These are phyloP conservation scores for Sporothrix dimorphospora DNA, from an alignment of 2,329 filamentous ascomycete species.

Conservation along the genomic window DNA sequence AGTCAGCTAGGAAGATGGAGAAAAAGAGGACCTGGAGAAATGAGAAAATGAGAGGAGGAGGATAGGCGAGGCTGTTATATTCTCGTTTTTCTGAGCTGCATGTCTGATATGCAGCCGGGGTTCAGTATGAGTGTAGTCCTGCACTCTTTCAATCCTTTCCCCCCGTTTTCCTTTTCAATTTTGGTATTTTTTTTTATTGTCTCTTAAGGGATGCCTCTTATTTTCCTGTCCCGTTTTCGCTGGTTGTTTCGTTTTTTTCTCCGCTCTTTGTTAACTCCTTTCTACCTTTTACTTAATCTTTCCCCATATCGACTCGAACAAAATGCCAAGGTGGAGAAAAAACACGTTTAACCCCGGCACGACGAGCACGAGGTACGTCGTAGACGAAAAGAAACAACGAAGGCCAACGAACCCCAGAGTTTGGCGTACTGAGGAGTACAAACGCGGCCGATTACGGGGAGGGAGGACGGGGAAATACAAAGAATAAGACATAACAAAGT, in stretches of 20 bases:
- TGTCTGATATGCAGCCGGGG: neutral
- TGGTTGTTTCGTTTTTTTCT: constrained; percentile 2
- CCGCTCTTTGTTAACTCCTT: neutral
- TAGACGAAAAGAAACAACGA: neutral
- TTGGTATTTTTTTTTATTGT: neutral
- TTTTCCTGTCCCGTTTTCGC: neutral
- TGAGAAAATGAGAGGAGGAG: neutral
- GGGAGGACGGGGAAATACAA: neutral
- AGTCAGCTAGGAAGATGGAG: neutral
- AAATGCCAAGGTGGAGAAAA: constrained; percentile 11
- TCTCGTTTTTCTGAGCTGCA: neutral
- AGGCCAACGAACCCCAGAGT: neutral
- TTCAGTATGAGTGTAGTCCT: neutral
- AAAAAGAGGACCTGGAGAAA: neutral
- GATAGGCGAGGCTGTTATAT: constrained; percentile 11
- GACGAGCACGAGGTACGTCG: neutral
- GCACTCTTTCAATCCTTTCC: neutral
- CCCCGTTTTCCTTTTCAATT: too few relatives aligned
- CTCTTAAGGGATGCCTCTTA: neutral
- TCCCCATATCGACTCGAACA: neutral
- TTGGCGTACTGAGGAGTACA: neutral
- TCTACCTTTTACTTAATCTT: neutral
- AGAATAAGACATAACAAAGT: neutral
- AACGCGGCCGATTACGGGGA: neutral
- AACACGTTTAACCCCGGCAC: neutral